Conservation (phyloP, 1,284 basidiomycete genomes). For the Ceratobasidium sp. region DNA sequence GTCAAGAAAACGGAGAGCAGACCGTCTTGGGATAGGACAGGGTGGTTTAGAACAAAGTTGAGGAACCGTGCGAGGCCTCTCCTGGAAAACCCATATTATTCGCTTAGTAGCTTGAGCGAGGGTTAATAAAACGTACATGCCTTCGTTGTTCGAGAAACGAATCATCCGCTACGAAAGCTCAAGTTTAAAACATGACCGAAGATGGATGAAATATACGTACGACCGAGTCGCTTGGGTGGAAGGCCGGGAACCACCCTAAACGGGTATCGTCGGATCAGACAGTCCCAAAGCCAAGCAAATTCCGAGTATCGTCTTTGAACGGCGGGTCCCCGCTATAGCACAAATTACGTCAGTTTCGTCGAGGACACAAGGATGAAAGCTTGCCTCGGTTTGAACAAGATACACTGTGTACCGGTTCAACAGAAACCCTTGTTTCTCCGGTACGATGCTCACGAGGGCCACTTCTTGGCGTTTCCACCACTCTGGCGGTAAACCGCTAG, state of each 20-base stretch:
- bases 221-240: conserved; percentile 91
- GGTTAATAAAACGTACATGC: conserved; percentile 56
- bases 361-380: conserved; percentile 54
- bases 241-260: conserved; percentile 91
- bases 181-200: neutral
- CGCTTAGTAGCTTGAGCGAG: neutral
- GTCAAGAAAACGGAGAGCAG: conserved; percentile 84
- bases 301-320: conserved; percentile 88
- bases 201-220: conserved; percentile 63
- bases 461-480: conserved; percentile 89
- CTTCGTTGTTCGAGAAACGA: conserved; percentile 90
- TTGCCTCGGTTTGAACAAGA: conserved; percentile 81
- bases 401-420: conserved; percentile 87
- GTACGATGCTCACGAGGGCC: conserved; percentile 72
- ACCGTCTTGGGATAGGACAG: conserved; percentile 87
- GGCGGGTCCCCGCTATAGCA: conserved; percentile 67
- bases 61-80: conserved; percentile 87
- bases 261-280: conserved; percentile 82
- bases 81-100: conserved; percentile 58
- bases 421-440: conserved; percentile 90
- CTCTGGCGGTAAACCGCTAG: conserved; percentile 76
- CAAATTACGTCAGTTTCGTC: neutral
- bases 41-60: conserved; percentile 89
- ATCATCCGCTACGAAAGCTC: conserved; percentile 73
- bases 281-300: conserved; percentile 90